Base-by-base conservation (phyloP, 768 basidiomycete genomes). In the Hericium coralloides region DNA sequence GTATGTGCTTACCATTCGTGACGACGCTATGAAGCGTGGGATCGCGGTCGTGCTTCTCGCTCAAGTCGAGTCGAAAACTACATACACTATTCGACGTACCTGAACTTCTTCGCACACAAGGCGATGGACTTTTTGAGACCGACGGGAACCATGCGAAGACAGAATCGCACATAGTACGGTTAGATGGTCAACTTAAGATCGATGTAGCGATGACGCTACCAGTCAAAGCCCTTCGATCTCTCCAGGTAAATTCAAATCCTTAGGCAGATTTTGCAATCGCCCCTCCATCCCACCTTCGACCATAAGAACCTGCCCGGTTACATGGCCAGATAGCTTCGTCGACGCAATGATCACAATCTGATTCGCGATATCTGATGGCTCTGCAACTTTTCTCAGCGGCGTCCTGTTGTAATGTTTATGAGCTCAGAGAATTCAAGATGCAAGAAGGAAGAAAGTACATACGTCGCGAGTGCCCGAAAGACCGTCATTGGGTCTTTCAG, bases 281-380 rank as follows among this genome's bases (percentile, higher is more conserved):
- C 88, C 88, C 76, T 90, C 88, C 87, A 89, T 88, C 2, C 88
- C 88, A 2, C 87, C 88, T 49, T 80, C 79, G 6, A 89, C 75
- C 82, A 87, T 85, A 26, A 87, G 64, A 6, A 84, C 78, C 62
- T 87, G 80, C 0, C 87, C 87, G 1, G 82, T 79, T 17, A 89
- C 76, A 63, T 89, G 87, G 0, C 87, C 85, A 0, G 86, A 89
- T 0, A 88, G 64, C 10, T 69, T 70, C 9, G 77, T 69, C 0
- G 85, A 88, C 0, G 87, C 78, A 2, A 89, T 65, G 1, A 85
- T 57, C 10, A 78, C 77, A 31, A 90, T 74, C 66, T 89, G 85
- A 9, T 73, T 75, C 0, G 87, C 88, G 36, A 89, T 69, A 59
- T 91, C 88, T 58, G 69, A 66, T 0, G 86, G 79, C 45, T 73